Percentiles rank a stretch among this genome's conserved stretches.
These are phyloP conservation scores for Austroboletus novae-zelandiae DNA, from an alignment of 1,284 basidiomycete species.

Conservation along the genomic window DNA sequence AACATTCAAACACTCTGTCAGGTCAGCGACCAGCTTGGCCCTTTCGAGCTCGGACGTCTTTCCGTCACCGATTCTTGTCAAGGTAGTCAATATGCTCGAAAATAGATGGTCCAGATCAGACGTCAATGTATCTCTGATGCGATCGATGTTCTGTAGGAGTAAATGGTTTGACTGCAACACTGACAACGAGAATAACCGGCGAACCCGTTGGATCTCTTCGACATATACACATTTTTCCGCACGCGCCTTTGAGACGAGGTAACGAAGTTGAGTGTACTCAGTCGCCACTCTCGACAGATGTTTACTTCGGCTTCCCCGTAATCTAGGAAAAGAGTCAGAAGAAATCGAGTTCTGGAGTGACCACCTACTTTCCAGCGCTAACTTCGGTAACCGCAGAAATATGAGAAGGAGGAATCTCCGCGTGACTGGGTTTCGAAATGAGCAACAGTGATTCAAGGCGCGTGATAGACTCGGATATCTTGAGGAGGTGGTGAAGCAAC, in stretches of 20 bases:
- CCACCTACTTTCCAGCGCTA: constrained; percentile 24
- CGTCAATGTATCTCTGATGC: constrained; percentile 76
- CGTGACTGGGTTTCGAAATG: constrained; percentile 41
- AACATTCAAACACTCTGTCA: constrained; percentile 78
- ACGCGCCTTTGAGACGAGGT: constrained; percentile 82
- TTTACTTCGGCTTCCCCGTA: constrained; percentile 70
- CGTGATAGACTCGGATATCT: constrained; percentile 83
- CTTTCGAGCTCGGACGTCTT: constrained; percentile 59
- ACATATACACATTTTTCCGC: constrained; percentile 75
- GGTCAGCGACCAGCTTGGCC: constrained; percentile 57
- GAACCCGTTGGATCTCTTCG: constrained; percentile 81
- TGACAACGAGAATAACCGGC: constrained; percentile 36
- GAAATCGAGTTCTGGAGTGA: neutral
- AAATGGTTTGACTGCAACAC: constrained; percentile 10
- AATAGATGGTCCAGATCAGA: constrained; percentile 84
- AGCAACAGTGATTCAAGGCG: constrained; percentile 80
- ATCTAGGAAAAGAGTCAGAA: constrained; percentile 35
- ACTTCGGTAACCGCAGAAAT: constrained; percentile 21
- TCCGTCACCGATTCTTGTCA: constrained; percentile 47
- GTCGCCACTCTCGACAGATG: constrained; percentile 82
- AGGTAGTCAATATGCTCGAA: constrained; percentile 47
- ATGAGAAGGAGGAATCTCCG: constrained; percentile 23
- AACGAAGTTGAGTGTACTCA: constrained; percentile 92
- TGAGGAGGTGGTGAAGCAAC: constrained; percentile 79
- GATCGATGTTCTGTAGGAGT: constrained; percentile 66